A percentile compares a stretch with the other conserved stretches of the same genome.
These are phyloP conservation scores for Vanderwaltozyma tropicalis DNA, from an alignment of 805 yeast genomes.

Conservation along the genomic window DNA sequence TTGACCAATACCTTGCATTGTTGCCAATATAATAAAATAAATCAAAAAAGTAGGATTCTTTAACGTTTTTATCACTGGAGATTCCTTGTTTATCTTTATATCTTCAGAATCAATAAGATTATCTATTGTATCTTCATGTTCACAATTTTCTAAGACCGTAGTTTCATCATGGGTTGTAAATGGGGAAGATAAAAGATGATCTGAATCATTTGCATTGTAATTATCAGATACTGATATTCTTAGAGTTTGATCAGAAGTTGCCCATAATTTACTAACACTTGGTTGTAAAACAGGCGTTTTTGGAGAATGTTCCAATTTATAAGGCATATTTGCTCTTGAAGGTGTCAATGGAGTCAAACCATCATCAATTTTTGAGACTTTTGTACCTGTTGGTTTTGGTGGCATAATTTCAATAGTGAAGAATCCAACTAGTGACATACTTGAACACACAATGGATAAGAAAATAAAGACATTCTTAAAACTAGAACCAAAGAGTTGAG, in stretches of 20 bases:
- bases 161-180: neutral
- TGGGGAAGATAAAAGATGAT: neutral
- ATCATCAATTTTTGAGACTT: neutral
- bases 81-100: neutral
- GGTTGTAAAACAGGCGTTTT: neutral
- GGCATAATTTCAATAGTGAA: constrained; percentile 5
- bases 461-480: constrained; percentile 47
- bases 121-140: neutral
- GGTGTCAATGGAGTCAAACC: neutral
- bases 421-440: constrained; percentile 25
- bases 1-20: constrained; percentile 57
- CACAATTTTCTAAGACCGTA: neutral
- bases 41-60: constrained; percentile 32
- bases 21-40: constrained; percentile 46
- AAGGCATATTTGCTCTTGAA: neutral
- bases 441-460: constrained; percentile 41
- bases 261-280: neutral
- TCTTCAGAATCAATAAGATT: neutral
- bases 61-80: neutral
- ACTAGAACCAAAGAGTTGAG: constrained; percentile 40
- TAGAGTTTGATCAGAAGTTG: neutral
- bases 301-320: neutral
- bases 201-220: no score
- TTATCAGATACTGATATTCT: neutral
- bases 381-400: neutral